A percentile compares a stretch with the other conserved stretches of the same genome.
Evolutionary conservation across 495 filamentous ascomycete genomes (phyloP).

Genomic region (Aspergillus mulundensis): DNA sequence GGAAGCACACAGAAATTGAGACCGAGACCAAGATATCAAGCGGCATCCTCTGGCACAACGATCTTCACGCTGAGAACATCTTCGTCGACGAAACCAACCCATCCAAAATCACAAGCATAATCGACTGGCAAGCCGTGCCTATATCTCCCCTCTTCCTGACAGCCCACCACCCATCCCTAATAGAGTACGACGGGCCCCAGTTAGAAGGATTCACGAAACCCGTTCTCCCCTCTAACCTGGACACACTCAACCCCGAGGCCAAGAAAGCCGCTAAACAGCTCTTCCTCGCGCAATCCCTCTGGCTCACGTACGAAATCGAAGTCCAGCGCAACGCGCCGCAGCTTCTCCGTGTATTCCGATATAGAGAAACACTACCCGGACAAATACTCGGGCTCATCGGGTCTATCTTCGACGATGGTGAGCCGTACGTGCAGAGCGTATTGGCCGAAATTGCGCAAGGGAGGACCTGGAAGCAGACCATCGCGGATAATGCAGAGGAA

Average conservation of each 20-base stretch:
- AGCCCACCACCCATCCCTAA: constrained; percentile 10
- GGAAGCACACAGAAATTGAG: no score
- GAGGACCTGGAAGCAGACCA: not conserved
- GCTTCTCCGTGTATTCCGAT: constrained; percentile 1
- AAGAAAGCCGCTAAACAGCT: constrained; percentile 6
- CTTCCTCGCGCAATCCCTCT: constrained; percentile 5
- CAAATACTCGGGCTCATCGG: not conserved
- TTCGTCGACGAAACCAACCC: constrained; percentile 3
- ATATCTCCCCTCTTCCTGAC: not conserved
- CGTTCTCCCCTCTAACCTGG: constrained; percentile 1
- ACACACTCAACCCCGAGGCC: not conserved
- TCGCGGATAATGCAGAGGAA: not conserved
- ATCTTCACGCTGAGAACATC: constrained; percentile 5
- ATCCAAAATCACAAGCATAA: not conserved
- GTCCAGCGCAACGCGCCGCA: constrained; percentile 3
- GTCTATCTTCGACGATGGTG: constrained; percentile 13
- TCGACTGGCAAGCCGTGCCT: constrained; percentile 5
- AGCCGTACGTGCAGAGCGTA: constrained; percentile 9
- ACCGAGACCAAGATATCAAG: not conserved
- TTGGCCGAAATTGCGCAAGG: not conserved
- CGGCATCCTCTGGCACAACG: not conserved
- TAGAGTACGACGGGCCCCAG: constrained; percentile 13
- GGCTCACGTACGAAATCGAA: constrained; percentile 11
- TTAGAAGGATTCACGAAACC: constrained; percentile 5
- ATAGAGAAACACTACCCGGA: constrained; percentile 3